These are phyloP conservation scores for Starmera stellimalicola DNA, from an alignment of 1,139 yeast species.

Conservation along the genomic window DNA sequence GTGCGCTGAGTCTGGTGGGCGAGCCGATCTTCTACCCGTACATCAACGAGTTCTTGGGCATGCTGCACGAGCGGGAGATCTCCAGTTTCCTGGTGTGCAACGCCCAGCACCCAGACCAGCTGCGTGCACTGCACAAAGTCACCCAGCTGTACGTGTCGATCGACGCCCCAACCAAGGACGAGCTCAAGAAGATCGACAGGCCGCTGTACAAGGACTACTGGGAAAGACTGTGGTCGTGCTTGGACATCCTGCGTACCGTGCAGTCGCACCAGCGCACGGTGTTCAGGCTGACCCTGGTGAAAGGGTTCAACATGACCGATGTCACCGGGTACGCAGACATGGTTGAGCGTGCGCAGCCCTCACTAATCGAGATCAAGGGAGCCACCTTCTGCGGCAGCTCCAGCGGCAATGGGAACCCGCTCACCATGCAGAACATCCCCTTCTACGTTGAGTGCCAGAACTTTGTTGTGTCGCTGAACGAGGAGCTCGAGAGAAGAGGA, in stretches of 20 bases:
- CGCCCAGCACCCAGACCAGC: slow-evolving; percentile 89
- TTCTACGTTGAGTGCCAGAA: slow-evolving; percentile 82
- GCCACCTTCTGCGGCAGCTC: slow-evolving; percentile 91
- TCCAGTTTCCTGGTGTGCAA: slow-evolving; percentile 88
- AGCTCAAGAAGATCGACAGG: slow-evolving; percentile 75
- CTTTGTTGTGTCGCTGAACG: slow-evolving; percentile 57
- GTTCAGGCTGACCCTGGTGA: slow-evolving; percentile 81
- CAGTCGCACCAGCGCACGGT: slow-evolving; percentile 85
- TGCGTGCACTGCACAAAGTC: slow-evolving; percentile 59
- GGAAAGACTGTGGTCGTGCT: slow-evolving; percentile 77
- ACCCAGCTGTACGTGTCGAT: slow-evolving; percentile 89
- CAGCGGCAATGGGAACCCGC: slow-evolving; percentile 71
- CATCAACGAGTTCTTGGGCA: slow-evolving; percentile 71
- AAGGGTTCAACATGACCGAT: slow-evolving; percentile 84
- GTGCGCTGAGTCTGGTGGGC: slow-evolving; percentile 88
- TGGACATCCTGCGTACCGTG: slow-evolving; percentile 64
- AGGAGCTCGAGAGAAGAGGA: slow-evolving; percentile 54
- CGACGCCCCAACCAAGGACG: slow-evolving; percentile 81
- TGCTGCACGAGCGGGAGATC: slow-evolving; percentile 71
- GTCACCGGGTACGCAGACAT: slow-evolving; percentile 82
- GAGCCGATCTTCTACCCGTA: slow-evolving; percentile 92
- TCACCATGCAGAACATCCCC: slow-evolving; percentile 93
- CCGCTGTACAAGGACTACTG: slow-evolving; percentile 88
- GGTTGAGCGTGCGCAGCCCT: slow-evolving; percentile 74
- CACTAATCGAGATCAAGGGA: slow-evolving; percentile 88